A percentile compares a stretch with the other conserved stretches of the same genome.
phyloP scores from a whole-genome alignment of 2,329 filamentous ascomycete genomes.

The Chaetomium sp. region DNA sequence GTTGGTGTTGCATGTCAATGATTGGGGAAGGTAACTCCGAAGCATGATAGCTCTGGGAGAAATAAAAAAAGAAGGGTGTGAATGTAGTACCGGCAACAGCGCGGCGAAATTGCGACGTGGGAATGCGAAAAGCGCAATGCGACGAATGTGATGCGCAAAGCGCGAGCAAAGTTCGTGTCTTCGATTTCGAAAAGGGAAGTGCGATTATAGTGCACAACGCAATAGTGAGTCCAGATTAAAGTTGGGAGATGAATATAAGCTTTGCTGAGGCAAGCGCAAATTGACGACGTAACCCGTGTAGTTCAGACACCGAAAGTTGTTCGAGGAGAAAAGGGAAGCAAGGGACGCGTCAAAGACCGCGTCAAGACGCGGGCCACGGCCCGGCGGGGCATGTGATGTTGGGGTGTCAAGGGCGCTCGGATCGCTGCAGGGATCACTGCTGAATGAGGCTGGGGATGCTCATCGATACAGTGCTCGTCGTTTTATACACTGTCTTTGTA shows the following conservation, averaged over 20 bases:
- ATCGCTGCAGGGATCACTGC: not conserved
- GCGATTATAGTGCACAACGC: not conserved
- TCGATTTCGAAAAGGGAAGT: not conserved
- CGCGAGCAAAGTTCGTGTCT: not conserved
- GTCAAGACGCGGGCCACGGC: not conserved
- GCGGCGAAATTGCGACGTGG: not conserved
- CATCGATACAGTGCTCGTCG: not conserved
- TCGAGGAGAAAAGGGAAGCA: too few relatives aligned
- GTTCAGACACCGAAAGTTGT: too few relatives aligned
- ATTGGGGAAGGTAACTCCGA: not conserved
- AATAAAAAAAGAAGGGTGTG: not conserved
- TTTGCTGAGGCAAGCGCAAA: not conserved
- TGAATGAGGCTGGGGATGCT: not conserved
- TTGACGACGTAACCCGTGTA: not conserved
- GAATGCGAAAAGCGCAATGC: not conserved
- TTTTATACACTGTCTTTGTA: too few relatives aligned
- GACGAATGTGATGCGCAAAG: not conserved
- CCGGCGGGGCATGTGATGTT: not conserved
- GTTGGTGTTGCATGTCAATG: conserved; percentile 5
- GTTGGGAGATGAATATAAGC: not conserved
- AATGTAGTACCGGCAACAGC: not conserved
- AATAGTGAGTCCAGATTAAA: not conserved
- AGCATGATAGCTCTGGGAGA: conserved; percentile 4
- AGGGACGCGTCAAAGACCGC: not conserved
- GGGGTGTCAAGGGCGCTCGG: not conserved